Base-by-base conservation (phyloP, 768 basidiomycete genomes). In the Tremella mesenterica region DNA sequence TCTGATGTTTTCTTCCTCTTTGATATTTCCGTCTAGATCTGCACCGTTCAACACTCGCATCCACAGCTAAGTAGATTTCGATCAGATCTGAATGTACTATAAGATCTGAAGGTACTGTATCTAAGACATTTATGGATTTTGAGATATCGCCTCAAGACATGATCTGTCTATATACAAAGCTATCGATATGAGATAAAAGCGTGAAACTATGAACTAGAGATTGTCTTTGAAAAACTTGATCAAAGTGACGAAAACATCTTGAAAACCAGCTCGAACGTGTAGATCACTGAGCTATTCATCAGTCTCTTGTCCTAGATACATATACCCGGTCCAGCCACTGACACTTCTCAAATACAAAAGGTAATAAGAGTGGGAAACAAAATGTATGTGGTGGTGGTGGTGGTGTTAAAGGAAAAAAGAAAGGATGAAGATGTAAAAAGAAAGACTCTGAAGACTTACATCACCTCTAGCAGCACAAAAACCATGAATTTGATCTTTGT, bases 391-490 rank as follows among this genome's bases (percentile, higher is more conserved):
- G n/a, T n/a, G n/a, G n/a, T n/a, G n/a, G n/a, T n/a, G n/a, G n/a
- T n/a, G n/a, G n/a, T n/a, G n/a, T n/a, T n/a, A n/a, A n/a, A n/a
- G n/a, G n/a, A n/a, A n/a, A n/a, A n/a, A n/a, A 18, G 38, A 41
- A 8, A 5, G 23, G 38, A 8, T 34, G 33, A 41, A 23, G 38
- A 14, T 41, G 38, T n/a, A n/a, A n/a, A n/a, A n/a, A n/a, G n/a
- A n/a, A n/a, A n/a, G n/a, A n/a, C n/a, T n/a, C 20, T 9, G 27
- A 14, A 18, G 25, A 59, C 58, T 51, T 33, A 59, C 58, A 48
- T 59, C 58, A 13, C 48, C 58, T 23, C 58, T 29, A 26, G 58
- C 45, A 20, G 53, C 58, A 26, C 48, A 50, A 28, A 31, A 55
- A 8, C 58, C 58, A 31, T 59, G 58, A 12, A 44, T 34, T 25